Conservation (phyloP, 2,329 filamentous ascomycete species). For the Hypoxylon sp. region DNA sequence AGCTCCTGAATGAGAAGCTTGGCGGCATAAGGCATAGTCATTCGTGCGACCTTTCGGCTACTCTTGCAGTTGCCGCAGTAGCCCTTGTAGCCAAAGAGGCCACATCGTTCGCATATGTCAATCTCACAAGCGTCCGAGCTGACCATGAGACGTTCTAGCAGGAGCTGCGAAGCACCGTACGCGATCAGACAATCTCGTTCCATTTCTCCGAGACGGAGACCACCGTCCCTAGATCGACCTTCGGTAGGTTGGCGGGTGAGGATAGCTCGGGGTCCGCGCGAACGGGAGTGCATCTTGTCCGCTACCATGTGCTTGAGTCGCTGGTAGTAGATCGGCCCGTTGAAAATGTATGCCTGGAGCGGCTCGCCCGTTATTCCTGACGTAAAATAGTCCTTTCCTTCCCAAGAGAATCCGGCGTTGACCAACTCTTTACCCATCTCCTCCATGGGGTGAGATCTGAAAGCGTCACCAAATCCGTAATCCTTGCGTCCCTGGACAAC, state of each 20-base stretch:
- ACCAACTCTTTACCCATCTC: slow-evolving; percentile 90
- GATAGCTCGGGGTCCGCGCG: slow-evolving; percentile 89
- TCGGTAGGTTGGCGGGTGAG: slow-evolving; percentile 96
- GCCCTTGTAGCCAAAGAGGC: slow-evolving; percentile 93
- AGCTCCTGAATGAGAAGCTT: slow-evolving; percentile 96
- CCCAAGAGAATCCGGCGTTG: slow-evolving; percentile 91
- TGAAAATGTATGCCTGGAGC: slow-evolving; percentile 96
- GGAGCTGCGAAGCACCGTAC: slow-evolving; percentile 91
- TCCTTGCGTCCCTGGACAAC: slow-evolving; percentile 86
- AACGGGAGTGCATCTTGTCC: slow-evolving; percentile 98
- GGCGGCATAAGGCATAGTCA: slow-evolving; percentile 97
- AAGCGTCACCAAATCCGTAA: slow-evolving; percentile 83
- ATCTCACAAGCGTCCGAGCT: slow-evolving; percentile 90
- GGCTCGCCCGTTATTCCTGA: slow-evolving; percentile 95
- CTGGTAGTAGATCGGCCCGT: slow-evolving; percentile 99
- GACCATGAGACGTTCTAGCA: slow-evolving; percentile 94
- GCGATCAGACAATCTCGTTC: slow-evolving; percentile 98
- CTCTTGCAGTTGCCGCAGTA: slow-evolving; percentile 95
- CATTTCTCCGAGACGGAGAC: slow-evolving; percentile 96
- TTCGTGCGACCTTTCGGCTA: slow-evolving; percentile 84
- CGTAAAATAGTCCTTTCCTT: slow-evolving; percentile 96
- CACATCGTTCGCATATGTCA: slow-evolving; percentile 93
- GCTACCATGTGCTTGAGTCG: slow-evolving; percentile 99
- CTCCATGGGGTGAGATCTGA: slow-evolving; percentile 87
- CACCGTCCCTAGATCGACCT: slow-evolving; percentile 91